Evolutionary conservation across 2,329 filamentous ascomycete genomes (phyloP).

Genomic region (Raffaelea albimanens): DNA sequence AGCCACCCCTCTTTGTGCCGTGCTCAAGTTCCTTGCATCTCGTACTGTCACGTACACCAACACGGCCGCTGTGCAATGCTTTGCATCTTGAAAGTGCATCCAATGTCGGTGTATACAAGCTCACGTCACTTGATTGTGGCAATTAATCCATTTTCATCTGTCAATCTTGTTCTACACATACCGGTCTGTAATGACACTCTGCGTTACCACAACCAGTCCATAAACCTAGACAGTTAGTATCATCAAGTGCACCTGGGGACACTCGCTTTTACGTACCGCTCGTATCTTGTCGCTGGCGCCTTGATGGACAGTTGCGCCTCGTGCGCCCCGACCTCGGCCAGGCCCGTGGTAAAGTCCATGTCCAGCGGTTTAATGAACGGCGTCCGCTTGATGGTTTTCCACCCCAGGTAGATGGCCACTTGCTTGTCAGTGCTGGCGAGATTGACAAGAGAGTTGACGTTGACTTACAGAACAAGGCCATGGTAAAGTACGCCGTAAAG

Average conservation of each 20-base stretch:
- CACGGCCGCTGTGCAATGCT: too few relatives aligned
- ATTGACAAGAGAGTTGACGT: not conserved
- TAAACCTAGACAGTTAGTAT: not conserved
- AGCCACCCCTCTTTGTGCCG: too few relatives aligned
- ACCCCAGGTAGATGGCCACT: slow-evolving; percentile 1
- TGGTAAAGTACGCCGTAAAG: slow-evolving; percentile 1
- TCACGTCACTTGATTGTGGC: too few relatives aligned
- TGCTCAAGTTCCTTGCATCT: too few relatives aligned
- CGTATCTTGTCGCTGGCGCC: not conserved
- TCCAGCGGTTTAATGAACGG: slow-evolving; percentile 1
- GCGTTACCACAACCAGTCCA: slow-evolving; percentile 2
- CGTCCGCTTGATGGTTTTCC: not conserved
- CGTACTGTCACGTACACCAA: too few relatives aligned
- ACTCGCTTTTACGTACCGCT: not conserved
- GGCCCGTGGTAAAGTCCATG: not conserved
- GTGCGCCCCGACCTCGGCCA: not conserved
- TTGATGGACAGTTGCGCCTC: not conserved
- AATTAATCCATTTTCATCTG: too few relatives aligned
- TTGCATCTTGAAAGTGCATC: too few relatives aligned
- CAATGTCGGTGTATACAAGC: too few relatives aligned
- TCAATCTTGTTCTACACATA: too few relatives aligned
- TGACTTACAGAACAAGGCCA: not conserved
- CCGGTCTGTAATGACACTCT: too few relatives aligned
- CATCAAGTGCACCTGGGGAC: not conserved
- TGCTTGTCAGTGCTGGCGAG: not conserved